These are phyloP conservation scores for Primulina tabacum DNA, from an alignment of 257 asterid genomes.

Conservation along the genomic window DNA sequence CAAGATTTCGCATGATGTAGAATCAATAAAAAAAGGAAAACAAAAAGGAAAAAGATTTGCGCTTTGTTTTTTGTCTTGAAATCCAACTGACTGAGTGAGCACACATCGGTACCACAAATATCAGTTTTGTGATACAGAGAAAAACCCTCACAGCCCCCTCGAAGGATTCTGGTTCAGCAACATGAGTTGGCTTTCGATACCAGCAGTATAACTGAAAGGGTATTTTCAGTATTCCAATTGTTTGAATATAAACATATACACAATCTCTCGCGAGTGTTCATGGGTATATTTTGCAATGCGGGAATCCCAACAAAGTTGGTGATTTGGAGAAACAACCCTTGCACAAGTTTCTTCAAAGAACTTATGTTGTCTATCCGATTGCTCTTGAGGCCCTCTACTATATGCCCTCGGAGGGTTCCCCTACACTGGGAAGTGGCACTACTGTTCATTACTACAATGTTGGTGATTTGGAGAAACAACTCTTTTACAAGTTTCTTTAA, in stretches of 20 bases:
- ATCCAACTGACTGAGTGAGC: slow-evolving; percentile 88
- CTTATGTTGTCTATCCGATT: slow-evolving; percentile 51
- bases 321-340: slow-evolving; percentile 74
- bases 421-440: too few relatives aligned
- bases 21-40: too few relatives aligned
- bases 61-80: slow-evolving; percentile 39
- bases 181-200: slow-evolving; percentile 77
- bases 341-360: slow-evolving; percentile 50
- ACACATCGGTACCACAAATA: slow-evolving; percentile 82
- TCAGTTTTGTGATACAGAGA: slow-evolving; percentile 72
- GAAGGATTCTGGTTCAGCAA: slow-evolving; percentile 92
- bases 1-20: not conserved
- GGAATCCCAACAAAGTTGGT: slow-evolving; percentile 60
- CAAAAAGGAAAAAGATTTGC: not conserved
- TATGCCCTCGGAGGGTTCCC: slow-evolving; percentile 77
- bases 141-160: slow-evolving; percentile 74
- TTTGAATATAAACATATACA: not conserved
- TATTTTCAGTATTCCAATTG: slow-evolving; percentile 16
- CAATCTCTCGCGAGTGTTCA: not conserved
- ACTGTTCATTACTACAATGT: too few relatives aligned
- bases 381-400: slow-evolving; percentile 56
- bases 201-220: slow-evolving; percentile 42
- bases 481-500: too few relatives aligned
- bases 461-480: too few relatives aligned
- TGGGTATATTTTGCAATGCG: slow-evolving; percentile 41